Evolutionary conservation across 352 stramenopile genomes (phyloP).

Genomic region (Saprolegnia diclina): DNA sequence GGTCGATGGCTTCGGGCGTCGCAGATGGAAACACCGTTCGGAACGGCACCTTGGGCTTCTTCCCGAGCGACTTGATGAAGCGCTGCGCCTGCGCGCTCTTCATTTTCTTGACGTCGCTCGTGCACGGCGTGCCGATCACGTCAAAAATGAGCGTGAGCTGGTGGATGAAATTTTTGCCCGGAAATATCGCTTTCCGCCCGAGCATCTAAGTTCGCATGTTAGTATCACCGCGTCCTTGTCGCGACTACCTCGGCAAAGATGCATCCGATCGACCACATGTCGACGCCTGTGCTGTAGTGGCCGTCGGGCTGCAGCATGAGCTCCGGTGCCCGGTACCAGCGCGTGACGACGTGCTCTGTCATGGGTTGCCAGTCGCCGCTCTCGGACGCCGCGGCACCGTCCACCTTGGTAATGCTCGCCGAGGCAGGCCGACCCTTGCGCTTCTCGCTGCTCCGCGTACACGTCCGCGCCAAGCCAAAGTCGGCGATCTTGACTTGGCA

Average conservation of each 20-base stretch:
- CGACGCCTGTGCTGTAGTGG: constrained; percentile 79
- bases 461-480: constrained; percentile 48
- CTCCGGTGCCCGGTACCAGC: constrained; percentile 88
- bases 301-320: constrained; percentile 88
- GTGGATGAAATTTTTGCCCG: constrained; percentile 75
- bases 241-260: constrained; percentile 55
- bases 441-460: constrained; percentile 30
- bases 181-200: constrained; percentile 63
- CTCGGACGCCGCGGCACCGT: too few relatives aligned
- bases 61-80: constrained; percentile 59
- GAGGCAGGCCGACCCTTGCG: constrained; percentile 23
- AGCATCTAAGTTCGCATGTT: constrained; percentile 35
- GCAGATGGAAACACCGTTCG: constrained; percentile 46
- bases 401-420: constrained; percentile 1
- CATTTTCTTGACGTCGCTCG: constrained; percentile 42
- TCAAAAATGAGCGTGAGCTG: constrained; percentile 77
- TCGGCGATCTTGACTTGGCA: constrained; percentile 79
- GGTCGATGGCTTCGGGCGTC: constrained; percentile 47
- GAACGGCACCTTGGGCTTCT: constrained; percentile 52
- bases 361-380: constrained; percentile 38
- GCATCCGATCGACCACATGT: constrained; percentile 89
- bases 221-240: neutral
- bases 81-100: constrained; percentile 68
- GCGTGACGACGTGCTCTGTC: constrained; percentile 83
- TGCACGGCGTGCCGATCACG: constrained; percentile 54